A percentile compares a stretch with the other conserved stretches of the same genome.
phyloP scores from a whole-genome alignment of 2,329 filamentous ascomycete species.

The Madurella fahalii region DNA sequence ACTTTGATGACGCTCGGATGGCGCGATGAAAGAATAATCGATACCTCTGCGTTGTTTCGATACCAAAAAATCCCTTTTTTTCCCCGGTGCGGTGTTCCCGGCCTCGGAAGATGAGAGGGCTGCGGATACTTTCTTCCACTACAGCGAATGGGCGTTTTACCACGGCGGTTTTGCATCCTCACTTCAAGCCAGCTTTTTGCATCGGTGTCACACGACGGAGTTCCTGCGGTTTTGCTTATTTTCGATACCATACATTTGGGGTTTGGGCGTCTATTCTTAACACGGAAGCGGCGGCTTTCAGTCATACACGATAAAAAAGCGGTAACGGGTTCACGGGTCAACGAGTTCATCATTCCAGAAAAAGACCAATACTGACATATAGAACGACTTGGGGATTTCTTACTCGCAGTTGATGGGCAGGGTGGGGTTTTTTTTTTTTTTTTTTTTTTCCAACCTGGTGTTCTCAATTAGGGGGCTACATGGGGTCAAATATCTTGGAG shows the following conservation, averaged over 20 bases:
- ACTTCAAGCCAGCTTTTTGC: constrained; percentile 34
- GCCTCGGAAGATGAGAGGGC: constrained; percentile 39
- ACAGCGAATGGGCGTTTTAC: constrained; percentile 43
- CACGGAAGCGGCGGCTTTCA: constrained; percentile 34
- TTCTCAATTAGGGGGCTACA: constrained; percentile 28
- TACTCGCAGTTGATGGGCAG: not conserved
- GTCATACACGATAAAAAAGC: constrained; percentile 39
- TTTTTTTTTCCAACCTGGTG: constrained; percentile 22
- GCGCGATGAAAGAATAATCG: constrained; percentile 32
- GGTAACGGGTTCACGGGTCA: constrained; percentile 42
- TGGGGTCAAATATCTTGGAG: constrained; percentile 28
- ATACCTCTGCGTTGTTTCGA: constrained; percentile 30
- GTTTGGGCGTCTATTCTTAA: constrained; percentile 28
- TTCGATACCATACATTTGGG: constrained; percentile 32
- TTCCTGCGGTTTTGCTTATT: constrained; percentile 34
- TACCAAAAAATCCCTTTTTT: constrained; percentile 25
- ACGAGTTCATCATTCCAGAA: constrained; percentile 45
- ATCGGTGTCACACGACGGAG: constrained; percentile 48
- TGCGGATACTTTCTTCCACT: constrained; percentile 29
- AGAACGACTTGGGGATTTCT: constrained; percentile 39
- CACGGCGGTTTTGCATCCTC: constrained; percentile 39
- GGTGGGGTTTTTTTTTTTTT: constrained; percentile 6
- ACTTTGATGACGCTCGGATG: constrained; percentile 26
- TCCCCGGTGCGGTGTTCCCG: constrained; percentile 34
- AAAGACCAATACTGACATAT: constrained; percentile 46